Conservation (phyloP, 2,329 filamentous ascomycete species). For the Colletotrichum truncatum region DNA sequence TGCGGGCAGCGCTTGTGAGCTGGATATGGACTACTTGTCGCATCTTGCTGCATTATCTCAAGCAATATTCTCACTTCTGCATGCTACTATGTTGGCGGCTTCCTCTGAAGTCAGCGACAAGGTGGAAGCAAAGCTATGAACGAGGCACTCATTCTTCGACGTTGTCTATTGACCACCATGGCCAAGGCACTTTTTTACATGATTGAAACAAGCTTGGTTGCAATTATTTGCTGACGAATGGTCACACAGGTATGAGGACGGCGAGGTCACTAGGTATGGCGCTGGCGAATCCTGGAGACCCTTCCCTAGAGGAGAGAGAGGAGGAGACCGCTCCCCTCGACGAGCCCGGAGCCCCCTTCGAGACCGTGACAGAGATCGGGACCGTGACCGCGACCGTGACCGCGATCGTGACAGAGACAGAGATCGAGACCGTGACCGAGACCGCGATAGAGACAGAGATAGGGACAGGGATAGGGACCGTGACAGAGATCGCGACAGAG, state of each 20-base stretch:
- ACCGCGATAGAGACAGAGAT: slow-evolving; percentile 34
- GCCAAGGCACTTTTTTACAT: neutral
- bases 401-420: slow-evolving; percentile 34
- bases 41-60: neutral
- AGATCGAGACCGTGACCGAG: slow-evolving; percentile 33
- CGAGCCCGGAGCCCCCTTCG: slow-evolving; percentile 39
- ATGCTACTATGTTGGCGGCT: too few species aligned
- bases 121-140: too few species aligned
- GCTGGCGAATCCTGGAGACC: slow-evolving; percentile 70
- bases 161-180: neutral
- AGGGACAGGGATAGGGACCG: slow-evolving; percentile 28
- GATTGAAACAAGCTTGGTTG: neutral
- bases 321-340: slow-evolving; percentile 53
- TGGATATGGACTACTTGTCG: neutral
- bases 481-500: slow-evolving; percentile 30
- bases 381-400: slow-evolving; percentile 25
- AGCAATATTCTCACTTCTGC: too few species aligned
- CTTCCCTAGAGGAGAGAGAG: slow-evolving; percentile 52
- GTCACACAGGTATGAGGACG: slow-evolving; percentile 63
- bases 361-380: slow-evolving; percentile 32
- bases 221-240: neutral
- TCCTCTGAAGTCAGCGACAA: too few species aligned
- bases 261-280: slow-evolving; percentile 69
- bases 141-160: neutral
- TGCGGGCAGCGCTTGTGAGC: neutral